Evolutionary conservation across 2,329 filamentous ascomycete genomes (phyloP), one percentile per base, ranked within the genome.

Genomic region (Ophiosphaerella narmari): DNA sequence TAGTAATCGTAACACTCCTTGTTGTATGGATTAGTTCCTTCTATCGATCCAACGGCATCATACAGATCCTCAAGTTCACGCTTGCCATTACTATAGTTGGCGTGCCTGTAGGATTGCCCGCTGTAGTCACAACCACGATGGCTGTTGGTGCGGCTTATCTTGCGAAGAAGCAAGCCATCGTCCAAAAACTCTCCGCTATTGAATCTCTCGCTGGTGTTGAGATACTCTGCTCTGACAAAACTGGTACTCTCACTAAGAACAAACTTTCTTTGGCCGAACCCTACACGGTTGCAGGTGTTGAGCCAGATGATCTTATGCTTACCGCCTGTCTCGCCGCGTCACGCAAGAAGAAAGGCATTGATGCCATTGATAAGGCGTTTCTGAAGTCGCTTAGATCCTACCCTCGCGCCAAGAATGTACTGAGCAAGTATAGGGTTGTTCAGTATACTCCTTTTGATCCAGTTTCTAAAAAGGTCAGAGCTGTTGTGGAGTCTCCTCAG

Each of bases 151-250:
- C 91, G 60, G 89, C 90, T 57, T 94, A 94, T 76, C 85, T 96
- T 52, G 91, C 91, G 68, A 92, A 91, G 82, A 92, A 93, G 82
- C 86, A 92, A 80, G 91, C 91, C 46, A 95, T 96, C 62, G 91
- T 96, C 60, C 91, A 95, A 80, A 95, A 93, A 81, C 86, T 96
- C 45, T 91, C 88, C 31, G 91, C 91, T 59, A 96, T 96, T 56
- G 91, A 96, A 80, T 95, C 91, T 23, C 83, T 96, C 59, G 91
- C 91, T 71, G 91, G 91, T 80, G 91, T 95, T 56, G 89, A 96
- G 77, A 94, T 96, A 74, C 88, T 96, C 49, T 95, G 91, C 82
- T 93, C 91, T 45, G 91, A 95, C 83, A 95, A 95, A 84, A 95
- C 91, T 26, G 91, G 91, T 78, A 96, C 91, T 51, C 78, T 96